Evolutionary conservation across 257 asterid genomes (phyloP).

Genomic region (Solanum peruvianum): DNA sequence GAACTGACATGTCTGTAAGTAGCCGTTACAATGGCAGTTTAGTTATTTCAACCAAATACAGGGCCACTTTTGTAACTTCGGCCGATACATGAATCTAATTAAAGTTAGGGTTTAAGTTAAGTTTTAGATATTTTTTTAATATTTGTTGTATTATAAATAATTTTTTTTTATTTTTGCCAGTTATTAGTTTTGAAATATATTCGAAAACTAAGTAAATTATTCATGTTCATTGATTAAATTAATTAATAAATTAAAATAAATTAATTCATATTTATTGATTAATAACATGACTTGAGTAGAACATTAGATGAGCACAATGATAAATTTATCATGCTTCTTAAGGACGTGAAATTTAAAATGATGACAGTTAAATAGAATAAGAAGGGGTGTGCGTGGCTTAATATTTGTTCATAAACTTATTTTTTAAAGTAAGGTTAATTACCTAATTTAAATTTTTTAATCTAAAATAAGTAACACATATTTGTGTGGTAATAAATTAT

Average conservation of each 20-base stretch:
- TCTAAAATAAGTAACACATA: too few species aligned
- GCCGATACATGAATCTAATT: not conserved
- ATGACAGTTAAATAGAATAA: too few species aligned
- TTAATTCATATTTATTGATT: too few species aligned
- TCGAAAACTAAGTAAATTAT: too few species aligned
- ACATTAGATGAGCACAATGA: not conserved
- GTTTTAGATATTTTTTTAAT: not conserved
- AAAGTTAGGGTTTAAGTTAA: not conserved
- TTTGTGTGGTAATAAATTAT: too few species aligned
- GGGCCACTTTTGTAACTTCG: not conserved
- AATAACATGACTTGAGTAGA: not conserved
- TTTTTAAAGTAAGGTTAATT: too few species aligned
- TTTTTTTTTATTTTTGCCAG: rapidly evolving
- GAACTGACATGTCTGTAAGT: conserved; percentile 27
- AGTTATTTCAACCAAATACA: not conserved
- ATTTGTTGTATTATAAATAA: too few species aligned
- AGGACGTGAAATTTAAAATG: not conserved
- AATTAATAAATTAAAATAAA: too few species aligned
- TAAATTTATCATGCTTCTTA: too few species aligned
- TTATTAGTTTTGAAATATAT: too few species aligned
- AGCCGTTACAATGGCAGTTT: conserved; percentile 51
- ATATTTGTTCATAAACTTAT: not conserved
- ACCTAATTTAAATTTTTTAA: too few species aligned
- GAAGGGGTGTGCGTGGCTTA: not conserved
- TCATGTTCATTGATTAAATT: too few species aligned